These are phyloP conservation scores for Globisporangium cystogenes DNA, from an alignment of 352 stramenopile species.

Conservation along the genomic window DNA sequence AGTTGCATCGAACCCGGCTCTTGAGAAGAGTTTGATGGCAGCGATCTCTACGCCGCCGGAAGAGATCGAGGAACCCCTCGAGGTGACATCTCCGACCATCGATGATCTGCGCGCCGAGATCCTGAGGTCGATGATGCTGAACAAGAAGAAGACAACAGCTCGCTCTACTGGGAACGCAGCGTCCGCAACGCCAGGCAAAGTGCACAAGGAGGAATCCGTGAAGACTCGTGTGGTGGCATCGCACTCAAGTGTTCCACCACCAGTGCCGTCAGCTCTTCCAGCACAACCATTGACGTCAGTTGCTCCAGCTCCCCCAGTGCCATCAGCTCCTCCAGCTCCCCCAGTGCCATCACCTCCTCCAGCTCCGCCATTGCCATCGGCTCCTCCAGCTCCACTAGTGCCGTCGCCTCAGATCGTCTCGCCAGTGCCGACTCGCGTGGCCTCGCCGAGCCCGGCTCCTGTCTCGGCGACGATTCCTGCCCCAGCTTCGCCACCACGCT, in stretches of 20 bases:
- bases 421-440: background rate
- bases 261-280: background rate
- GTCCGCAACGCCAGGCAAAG: background rate
- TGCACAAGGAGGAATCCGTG: background rate
- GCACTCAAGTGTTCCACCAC: background rate
- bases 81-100: conserved; percentile 15
- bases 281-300: background rate
- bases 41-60: background rate
- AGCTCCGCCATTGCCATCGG: background rate
- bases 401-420: background rate
- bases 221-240: background rate
- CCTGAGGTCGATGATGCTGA: conserved; percentile 39
- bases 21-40: background rate
- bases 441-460: background rate
- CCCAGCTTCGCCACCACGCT: conserved; percentile 11
- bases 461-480: background rate
- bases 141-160: conserved; percentile 16
- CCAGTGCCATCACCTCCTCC: background rate
- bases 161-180: background rate
- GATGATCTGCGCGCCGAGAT: conserved; percentile 41
- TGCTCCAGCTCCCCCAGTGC: background rate
- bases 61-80: background rate
- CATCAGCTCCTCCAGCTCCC: background rate
- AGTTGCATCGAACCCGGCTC: conserved; percentile 8
- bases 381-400: background rate